Base-by-base conservation (phyloP, 2,329 filamentous ascomycete species). In the Dendryphion nanum region DNA sequence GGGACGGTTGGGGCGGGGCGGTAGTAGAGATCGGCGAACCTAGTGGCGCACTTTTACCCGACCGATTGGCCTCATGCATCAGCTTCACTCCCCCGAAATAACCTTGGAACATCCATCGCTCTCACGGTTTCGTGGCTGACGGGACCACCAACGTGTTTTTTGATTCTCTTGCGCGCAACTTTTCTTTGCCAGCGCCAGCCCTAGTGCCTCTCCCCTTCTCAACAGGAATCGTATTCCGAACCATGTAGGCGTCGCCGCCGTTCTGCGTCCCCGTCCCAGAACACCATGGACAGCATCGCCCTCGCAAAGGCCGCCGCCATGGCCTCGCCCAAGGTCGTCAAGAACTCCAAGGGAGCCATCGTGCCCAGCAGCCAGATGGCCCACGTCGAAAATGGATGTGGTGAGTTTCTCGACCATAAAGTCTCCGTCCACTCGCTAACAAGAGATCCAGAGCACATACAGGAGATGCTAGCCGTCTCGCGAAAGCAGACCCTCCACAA, bases 401-500 rank as follows among this genome's bases (percentile, higher is more conserved):
- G 68, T 70, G 49, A 39, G 66, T 51, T 19, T 33, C 18, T 18
- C 8, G 23, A 8, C 10, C 23, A 13, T 17, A 15, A 28, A 7
- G 18, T 13, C 14, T 24, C 8, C 20, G 8, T 6, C 18, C 18
- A 10, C 8, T 17, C 26, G 17, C 58, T 66, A 38, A 66, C 44
- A 15, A 6, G 15, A 31, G 17, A 21, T 37, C 10, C 55, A 89
- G 86, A 87, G 61, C 86, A 90, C 64, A 76, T 87, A 33, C 82
- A 86, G 61, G 72, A 75, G 17, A 77, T 89, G 42, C 73, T 89
- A 31, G 78, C 80, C 45, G 79, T 82, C 45, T 77, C 79, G 13
- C 82, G 81, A 66, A 83, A 85, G 51, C 81, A 76, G 45, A 84
- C 83, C 15, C 79, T 86, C 43, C 73, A 79, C 38, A 79, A 86